These are phyloP conservation scores for Sclerotinia glacialis DNA, from an alignment of 2,329 filamentous ascomycete genomes.

Conservation along the genomic window DNA sequence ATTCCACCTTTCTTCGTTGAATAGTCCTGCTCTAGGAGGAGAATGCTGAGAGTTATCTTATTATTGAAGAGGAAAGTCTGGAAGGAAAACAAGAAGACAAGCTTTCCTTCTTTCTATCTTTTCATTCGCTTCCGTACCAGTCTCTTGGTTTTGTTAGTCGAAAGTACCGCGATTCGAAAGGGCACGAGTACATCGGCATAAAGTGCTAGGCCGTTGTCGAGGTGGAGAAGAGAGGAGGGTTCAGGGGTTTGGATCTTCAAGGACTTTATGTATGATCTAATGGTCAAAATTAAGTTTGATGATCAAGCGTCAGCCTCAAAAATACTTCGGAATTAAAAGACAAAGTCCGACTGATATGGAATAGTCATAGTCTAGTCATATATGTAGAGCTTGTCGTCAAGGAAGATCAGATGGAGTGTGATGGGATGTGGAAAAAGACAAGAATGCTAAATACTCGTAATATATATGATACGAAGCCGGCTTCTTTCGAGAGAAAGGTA, in stretches of 20 bases:
- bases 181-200: constrained; percentile 4
- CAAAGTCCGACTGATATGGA: neutral
- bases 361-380: neutral
- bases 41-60: neutral
- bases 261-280: constrained; percentile 14
- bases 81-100: neutral
- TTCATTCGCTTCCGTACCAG: neutral
- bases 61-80: too few species aligned
- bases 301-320: constrained; percentile 5
- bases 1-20: neutral
- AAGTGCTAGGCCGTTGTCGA: constrained; percentile 12
- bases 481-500: neutral
- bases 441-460: constrained; percentile 3
- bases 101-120: constrained; percentile 10
- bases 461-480: neutral
- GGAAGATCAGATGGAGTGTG: constrained; percentile 6
- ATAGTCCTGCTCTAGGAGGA: neutral
- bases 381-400: neutral
- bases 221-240: constrained; percentile 16
- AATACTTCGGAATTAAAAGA: neutral
- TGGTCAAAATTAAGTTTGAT: constrained; percentile 5
- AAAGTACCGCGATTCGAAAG: neutral
- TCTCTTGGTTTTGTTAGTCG: neutral
- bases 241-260: constrained; percentile 6
- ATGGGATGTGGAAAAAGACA: neutral